Conservation (phyloP, 1,284 basidiomycete species). For the Cutaneotrichosporon dermatis region DNA sequence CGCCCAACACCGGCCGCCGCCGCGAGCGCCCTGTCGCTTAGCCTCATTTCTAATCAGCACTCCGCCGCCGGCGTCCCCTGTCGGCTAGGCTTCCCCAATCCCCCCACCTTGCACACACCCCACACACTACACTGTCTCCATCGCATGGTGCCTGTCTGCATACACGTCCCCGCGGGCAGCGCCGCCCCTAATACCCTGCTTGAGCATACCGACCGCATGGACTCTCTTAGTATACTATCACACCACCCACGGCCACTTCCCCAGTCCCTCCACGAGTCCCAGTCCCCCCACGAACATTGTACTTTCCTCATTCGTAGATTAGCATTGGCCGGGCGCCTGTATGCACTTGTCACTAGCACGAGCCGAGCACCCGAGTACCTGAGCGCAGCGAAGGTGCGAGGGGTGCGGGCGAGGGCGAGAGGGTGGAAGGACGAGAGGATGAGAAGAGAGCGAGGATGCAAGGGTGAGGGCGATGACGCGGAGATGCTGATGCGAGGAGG, state of each 20-base stretch:
- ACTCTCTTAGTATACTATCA: neutral
- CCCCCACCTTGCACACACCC: neutral
- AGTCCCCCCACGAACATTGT: neutral
- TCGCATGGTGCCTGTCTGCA: conserved; percentile 1
- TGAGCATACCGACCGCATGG: neutral
- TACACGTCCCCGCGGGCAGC: neutral
- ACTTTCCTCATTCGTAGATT: conserved; percentile 3
- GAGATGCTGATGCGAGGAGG: too few species aligned
- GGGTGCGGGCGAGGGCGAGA: too few species aligned
- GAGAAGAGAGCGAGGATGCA: too few species aligned
- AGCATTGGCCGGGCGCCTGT: conserved; percentile 5
- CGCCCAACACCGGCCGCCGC: conserved; percentile 13
- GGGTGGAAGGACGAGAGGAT: too few species aligned
- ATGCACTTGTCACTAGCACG: conserved; percentile 5
- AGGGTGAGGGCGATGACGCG: too few species aligned
- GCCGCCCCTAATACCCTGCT: conserved; percentile 2
- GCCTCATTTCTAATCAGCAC: too few species aligned
- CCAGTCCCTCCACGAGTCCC: too few species aligned
- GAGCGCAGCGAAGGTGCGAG: too few species aligned
- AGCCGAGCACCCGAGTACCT: too few species aligned
- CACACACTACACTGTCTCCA: conserved; percentile 1
- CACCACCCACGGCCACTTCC: neutral
- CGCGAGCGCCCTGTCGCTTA: conserved; percentile 21
- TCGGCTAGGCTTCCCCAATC: too few species aligned
- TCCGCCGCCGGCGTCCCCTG: too few species aligned